Evolutionary conservation across 2,329 filamentous ascomycete genomes (phyloP), one percentile per base, ranked within the genome.

Genomic region (Balansia obtecta): DNA sequence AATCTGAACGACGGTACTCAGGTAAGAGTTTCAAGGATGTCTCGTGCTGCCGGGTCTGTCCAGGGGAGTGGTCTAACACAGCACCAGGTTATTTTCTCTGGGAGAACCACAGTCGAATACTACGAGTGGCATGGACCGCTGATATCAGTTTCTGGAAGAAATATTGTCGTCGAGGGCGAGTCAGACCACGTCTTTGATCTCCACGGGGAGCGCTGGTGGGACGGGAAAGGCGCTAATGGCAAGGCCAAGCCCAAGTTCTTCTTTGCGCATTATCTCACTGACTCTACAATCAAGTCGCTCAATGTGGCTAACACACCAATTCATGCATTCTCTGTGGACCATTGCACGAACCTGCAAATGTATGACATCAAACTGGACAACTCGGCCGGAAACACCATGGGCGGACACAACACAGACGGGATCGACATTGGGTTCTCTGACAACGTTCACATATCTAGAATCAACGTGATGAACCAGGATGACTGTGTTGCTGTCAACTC

Each of bases 181-280:
- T n/a, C n/a, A n/a, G n/a, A n/a, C n/a, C 54, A 56, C 70, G 69
- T 53, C 16, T 72, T 85, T 48, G 69, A 85, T 57, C 76, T 77
- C 50, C 70, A 85, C 57, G 69, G 71, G 48, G 56, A 80, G 63
- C 81, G 81, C 18, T 2, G 1, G 27, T 80, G 79, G 59, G 77
- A 79, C 30, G 80, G 80, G 60, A 74, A 73, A 27, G 42, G 63
- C 58, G 80, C 79, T 59, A 77, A 79, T 30, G 80, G 80, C 60
- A 74, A 73, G 65, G 76, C 64, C 22, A 84, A 85, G 72, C 81
- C 81, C 55, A 78, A 82, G 68, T 70, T 79, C 67, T 77, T 79
- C 66, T 69, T 65, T 37, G 75, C 73, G 42, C 68, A 71, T 54
- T 62, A 60, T 6, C 56, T 71, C 32, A 62, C 38, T n/a, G 4